A percentile compares a stretch with the other conserved stretches of the same genome.
These are phyloP conservation scores for Thecaphora thlaspeos DNA, from an alignment of 1,284 basidiomycete species.

Conservation along the genomic window DNA sequence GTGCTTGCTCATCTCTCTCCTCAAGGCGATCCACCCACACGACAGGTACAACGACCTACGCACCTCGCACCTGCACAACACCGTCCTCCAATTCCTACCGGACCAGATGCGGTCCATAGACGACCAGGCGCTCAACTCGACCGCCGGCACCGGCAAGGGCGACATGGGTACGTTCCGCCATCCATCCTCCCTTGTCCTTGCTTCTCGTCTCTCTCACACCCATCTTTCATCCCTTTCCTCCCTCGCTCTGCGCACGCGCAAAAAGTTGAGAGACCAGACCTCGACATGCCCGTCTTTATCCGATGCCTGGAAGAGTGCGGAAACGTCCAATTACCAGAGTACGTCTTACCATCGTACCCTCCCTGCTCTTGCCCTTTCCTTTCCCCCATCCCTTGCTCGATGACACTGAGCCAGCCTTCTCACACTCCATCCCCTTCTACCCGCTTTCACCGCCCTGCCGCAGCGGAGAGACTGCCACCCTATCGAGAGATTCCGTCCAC, in stretches of 20 bases:
- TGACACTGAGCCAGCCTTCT: too few species aligned
- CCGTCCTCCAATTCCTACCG: constrained; percentile 42
- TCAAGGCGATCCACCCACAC: too few species aligned
- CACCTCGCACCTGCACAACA: not conserved
- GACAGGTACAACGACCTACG: not conserved
- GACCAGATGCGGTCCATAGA: constrained; percentile 36
- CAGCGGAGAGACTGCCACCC: constrained; percentile 35
- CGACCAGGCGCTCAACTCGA: constrained; percentile 11
- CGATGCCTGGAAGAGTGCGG: constrained; percentile 51
- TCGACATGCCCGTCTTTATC: constrained; percentile 51
- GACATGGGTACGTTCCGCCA: constrained; percentile 38
- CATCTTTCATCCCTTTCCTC: too few species aligned
- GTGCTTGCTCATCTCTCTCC: too few species aligned
- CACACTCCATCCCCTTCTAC: not conserved
- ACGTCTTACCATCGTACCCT: constrained; percentile 8
- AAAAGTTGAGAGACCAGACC: constrained; percentile 39
- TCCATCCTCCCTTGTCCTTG: too few species aligned
- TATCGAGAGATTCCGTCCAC: constrained; percentile 41
- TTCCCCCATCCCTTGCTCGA: too few species aligned
- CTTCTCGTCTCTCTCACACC: too few species aligned
- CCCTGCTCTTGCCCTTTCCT: not conserved
- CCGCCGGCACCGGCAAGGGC: constrained; percentile 6
- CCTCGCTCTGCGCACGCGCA: not conserved
- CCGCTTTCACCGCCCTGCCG: too few species aligned
- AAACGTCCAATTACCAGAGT: constrained; percentile 32